phyloP scores from a whole-genome alignment of 2,329 filamentous ascomycete species.

The Alternaria dauci region DNA sequence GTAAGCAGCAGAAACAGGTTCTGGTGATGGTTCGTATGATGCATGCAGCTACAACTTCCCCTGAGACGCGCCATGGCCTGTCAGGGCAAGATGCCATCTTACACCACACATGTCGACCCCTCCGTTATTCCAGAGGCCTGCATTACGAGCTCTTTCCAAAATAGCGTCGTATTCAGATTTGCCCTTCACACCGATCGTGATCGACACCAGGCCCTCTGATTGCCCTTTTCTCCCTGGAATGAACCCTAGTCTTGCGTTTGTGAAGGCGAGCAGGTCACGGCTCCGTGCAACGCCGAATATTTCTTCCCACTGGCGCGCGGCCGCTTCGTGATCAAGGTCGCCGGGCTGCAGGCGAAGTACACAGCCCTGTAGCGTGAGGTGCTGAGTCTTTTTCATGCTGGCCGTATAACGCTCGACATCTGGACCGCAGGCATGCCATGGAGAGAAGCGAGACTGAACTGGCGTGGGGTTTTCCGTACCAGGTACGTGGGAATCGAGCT shows the following conservation, averaged over 20 bases:
- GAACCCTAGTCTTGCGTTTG: conserved; percentile 50
- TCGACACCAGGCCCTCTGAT: conserved; percentile 50
- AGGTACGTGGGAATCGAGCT: conserved; percentile 53
- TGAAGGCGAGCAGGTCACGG: conserved; percentile 51
- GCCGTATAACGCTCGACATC: conserved; percentile 47
- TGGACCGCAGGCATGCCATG: conserved; percentile 56
- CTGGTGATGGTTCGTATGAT: background rate
- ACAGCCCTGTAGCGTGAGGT: conserved; percentile 50
- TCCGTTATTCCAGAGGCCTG: conserved; percentile 43
- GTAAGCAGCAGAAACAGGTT: background rate
- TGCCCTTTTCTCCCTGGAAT: conserved; percentile 43
- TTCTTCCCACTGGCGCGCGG: conserved; percentile 53
- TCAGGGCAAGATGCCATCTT: conserved; percentile 49
- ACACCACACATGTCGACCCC: conserved; percentile 52
- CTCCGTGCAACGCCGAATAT: conserved; percentile 54
- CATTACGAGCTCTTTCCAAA: conserved; percentile 40
- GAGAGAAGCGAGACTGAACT: conserved; percentile 50
- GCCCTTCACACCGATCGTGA: conserved; percentile 52
- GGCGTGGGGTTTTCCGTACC: conserved; percentile 50
- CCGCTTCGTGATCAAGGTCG: conserved; percentile 48
- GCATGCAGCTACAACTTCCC: conserved; percentile 30
- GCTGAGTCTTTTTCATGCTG: conserved; percentile 48
- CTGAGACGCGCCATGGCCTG: conserved; percentile 24
- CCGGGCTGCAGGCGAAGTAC: conserved; percentile 51
- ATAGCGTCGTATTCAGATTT: conserved; percentile 45